Conservation (phyloP, 768 basidiomycete species). For the Gloeopeniophorella convolvens region DNA sequence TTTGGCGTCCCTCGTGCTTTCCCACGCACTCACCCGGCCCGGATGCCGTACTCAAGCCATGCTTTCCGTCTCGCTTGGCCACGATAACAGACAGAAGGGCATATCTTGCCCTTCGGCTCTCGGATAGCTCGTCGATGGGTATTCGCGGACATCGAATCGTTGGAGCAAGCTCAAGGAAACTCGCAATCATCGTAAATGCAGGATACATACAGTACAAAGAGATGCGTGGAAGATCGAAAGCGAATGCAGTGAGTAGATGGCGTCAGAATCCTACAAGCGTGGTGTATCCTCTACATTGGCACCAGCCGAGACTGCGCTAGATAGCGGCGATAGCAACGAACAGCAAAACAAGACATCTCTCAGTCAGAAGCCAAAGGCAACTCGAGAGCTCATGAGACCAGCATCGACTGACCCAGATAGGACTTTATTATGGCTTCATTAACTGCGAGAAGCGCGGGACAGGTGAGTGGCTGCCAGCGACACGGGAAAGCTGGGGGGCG, state of each 20-base stretch:
- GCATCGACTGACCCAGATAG: conserved; percentile 45
- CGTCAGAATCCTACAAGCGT: conserved; percentile 8
- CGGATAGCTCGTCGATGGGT: too few species aligned
- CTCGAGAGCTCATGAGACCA: background rate
- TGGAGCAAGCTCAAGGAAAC: too few species aligned
- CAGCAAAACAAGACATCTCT: background rate
- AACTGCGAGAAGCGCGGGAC: conserved; percentile 32
- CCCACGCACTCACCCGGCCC: too few species aligned
- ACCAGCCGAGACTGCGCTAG: background rate
- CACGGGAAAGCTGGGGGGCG: conserved; percentile 20
- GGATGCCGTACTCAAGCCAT: too few species aligned
- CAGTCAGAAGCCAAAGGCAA: background rate
- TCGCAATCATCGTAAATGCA: background rate
- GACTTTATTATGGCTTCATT: conserved; percentile 63
- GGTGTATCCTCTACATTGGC: background rate
- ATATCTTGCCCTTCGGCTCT: too few species aligned
- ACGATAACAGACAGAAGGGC: too few species aligned
- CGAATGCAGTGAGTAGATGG: conserved; percentile 2
- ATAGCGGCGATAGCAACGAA: background rate
- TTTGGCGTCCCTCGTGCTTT: too few species aligned
- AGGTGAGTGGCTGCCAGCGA: background rate
- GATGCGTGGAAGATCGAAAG: conserved; percentile 3
- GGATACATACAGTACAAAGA: background rate
- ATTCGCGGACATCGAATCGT: too few species aligned
- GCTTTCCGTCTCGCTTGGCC: too few species aligned